Base-by-base conservation (phyloP, 2,329 filamentous ascomycete species). In the Cordyceps javanica region DNA sequence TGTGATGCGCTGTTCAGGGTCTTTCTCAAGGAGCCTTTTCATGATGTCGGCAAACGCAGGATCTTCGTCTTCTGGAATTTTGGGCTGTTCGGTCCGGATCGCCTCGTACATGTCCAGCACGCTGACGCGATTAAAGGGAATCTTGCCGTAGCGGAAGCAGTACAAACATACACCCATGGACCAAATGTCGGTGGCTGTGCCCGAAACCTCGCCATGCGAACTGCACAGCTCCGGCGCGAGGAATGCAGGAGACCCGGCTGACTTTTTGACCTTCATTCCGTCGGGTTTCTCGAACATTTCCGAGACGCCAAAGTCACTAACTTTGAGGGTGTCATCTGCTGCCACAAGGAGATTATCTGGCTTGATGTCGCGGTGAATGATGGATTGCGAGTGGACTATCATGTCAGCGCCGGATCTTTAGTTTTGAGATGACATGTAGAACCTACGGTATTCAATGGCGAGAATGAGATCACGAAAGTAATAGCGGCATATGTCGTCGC, bases 281-380 rank as follows among this genome's bases (percentile, higher is more conserved):
- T 88, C 79, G 2, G 76, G 67, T 70, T 95, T 96, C 68, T 93
- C 88, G 65, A 99, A 99, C 86, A 99, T 97, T 69, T 99, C 93
- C 1, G 93, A 97, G 8, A 97, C 94, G n/a, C 94, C 94, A 77
- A 99, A 99, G 71, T 97, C 94, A 54, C 96, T 91, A 62, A 99
- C 88, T 71, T 97, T 99, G 54, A 99, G 82, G n/a, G 96, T 86
- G 66, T 97, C 89, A 57, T 97, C 92, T 36, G 87, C 82, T 0
- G 91, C 96, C 39, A 99, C 77, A 8, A 99, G 81, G 55, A 96
- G 87, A 65, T 99, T 99, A 71, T 97, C 94, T 0, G 94, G 94
- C 73, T 99, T 99, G 75, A 99, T 97, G 67, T 99, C 94, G 55
- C 94, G 85, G 71, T 99, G 94, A 16, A 97, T 89, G 63, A 97